These are phyloP conservation scores for Mycosphaerella arachidis DNA, from an alignment of 2,329 filamentous ascomycete species.

Conservation along the genomic window DNA sequence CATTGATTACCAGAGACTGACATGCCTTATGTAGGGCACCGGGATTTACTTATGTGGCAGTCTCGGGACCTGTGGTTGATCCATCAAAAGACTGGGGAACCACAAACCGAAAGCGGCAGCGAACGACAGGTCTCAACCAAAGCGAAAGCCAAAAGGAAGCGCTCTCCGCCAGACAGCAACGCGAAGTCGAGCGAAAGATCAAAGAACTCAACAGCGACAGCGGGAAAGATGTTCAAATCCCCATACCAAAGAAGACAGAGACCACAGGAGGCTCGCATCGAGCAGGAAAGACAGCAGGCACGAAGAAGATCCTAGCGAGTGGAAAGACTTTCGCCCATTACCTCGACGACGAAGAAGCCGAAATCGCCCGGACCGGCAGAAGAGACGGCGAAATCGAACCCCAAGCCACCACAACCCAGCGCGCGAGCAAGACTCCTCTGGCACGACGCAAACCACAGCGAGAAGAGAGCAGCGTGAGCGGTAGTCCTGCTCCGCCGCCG, in stretches of 20 bases:
- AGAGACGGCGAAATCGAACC: conserved; percentile 28
- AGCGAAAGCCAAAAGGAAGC: conserved; percentile 49
- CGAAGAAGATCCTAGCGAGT: conserved; percentile 71
- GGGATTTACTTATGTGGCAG: conserved; percentile 89
- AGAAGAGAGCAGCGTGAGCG: conserved; percentile 26
- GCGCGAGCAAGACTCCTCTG: conserved; percentile 35
- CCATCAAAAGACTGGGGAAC: conserved; percentile 45
- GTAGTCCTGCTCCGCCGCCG: conserved; percentile 24
- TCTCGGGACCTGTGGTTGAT: conserved; percentile 58
- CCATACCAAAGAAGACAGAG: conserved; percentile 52
- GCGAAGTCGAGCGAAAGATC: conserved; percentile 74
- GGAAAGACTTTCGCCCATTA: conserved; percentile 82
- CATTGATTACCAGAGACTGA: neutral
- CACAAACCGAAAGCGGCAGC: conserved; percentile 62
- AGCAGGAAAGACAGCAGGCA: conserved; percentile 61
- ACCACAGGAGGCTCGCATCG: conserved; percentile 42
- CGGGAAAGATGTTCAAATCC: conserved; percentile 54
- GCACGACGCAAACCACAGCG: conserved; percentile 27
- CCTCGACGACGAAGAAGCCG: conserved; percentile 71
- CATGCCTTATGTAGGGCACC: conserved; percentile 51
- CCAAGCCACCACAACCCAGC: conserved; percentile 17
- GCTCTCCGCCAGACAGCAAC: conserved; percentile 74
- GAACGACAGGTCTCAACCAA: conserved; percentile 45
- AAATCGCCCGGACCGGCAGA: conserved; percentile 37
- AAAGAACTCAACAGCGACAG: conserved; percentile 77